phyloP scores from a whole-genome alignment of 176 grass and related monocot species.

The Oryza meyeriana region DNA sequence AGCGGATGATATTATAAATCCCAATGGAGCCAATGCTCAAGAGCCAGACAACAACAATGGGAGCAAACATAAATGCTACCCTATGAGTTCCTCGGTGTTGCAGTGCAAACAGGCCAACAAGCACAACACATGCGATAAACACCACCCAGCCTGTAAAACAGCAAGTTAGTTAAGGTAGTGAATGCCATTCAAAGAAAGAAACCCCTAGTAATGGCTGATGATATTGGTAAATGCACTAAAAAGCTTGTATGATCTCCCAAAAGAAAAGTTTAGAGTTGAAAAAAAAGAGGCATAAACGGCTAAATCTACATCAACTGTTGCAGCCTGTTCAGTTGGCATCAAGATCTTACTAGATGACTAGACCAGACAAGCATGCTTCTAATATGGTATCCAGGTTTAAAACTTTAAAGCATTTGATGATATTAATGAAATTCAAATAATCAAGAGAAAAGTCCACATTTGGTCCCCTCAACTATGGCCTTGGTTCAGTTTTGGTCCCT shows the following conservation, averaged over 20 bases:
- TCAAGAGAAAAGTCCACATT: no score
- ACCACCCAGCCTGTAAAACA: conserved; percentile 51
- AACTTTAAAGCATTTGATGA: neutral
- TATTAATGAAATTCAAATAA: neutral
- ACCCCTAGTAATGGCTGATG: neutral
- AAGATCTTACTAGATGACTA: neutral
- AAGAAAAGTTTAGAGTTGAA: neutral
- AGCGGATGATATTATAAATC: conserved; percentile 65
- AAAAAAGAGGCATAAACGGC: neutral
- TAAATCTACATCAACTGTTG: neutral
- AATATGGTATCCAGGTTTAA: neutral
- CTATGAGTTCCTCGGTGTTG: conserved; percentile 69
- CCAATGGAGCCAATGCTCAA: conserved; percentile 56
- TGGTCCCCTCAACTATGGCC: no score
- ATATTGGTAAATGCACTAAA: neutral
- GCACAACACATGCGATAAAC: conserved; percentile 51
- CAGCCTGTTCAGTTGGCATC: neutral
- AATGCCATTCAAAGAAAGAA: neutral
- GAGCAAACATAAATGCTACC: conserved; percentile 75
- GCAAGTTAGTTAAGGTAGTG: conserved; percentile 1
- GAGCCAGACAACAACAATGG: conserved; percentile 60
- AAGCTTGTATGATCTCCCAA: neutral
- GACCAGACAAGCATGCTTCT: neutral
- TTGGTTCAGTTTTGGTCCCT: no score
- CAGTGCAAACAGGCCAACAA: conserved; percentile 70